Conservation (phyloP, 2,329 filamentous ascomycete genomes). For the Colletotrichum spaethianum region DNA sequence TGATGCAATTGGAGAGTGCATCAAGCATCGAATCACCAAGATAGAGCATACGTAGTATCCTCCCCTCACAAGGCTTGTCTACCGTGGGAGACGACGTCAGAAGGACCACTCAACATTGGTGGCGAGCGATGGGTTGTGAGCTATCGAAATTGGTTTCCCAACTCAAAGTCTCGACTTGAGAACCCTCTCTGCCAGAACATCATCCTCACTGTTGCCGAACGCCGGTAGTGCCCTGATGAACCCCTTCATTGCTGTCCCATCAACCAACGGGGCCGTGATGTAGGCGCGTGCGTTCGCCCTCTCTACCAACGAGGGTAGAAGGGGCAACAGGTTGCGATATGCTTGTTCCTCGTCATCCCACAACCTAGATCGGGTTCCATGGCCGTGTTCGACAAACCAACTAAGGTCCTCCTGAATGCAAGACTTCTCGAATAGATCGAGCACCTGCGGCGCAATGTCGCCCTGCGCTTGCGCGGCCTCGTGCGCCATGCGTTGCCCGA, state of each 20-base stretch:
- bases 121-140: too few relatives aligned
- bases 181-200: too few relatives aligned
- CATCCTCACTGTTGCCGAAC: neutral
- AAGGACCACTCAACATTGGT: too few relatives aligned
- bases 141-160: too few relatives aligned
- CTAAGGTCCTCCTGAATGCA: constrained; percentile 37
- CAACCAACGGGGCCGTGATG: neutral
- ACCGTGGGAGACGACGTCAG: too few relatives aligned
- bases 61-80: too few relatives aligned
- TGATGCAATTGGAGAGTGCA: too few relatives aligned
- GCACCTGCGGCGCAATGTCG: constrained; percentile 15
- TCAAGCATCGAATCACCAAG: too few relatives aligned
- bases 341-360: neutral
- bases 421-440: constrained; percentile 35
- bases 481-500: constrained; percentile 49
- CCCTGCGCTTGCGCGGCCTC: constrained; percentile 43
- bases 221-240: neutral
- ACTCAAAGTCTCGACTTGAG: too few relatives aligned
- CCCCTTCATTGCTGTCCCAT: neutral
- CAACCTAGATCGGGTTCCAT: neutral
- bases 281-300: neutral
- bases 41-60: too few relatives aligned
- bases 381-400: constrained; percentile 39
- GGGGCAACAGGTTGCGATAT: neutral
- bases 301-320: neutral